Evolutionary conservation across 441 rosid genomes (phyloP).

Genomic region (Populus hybrid): DNA sequence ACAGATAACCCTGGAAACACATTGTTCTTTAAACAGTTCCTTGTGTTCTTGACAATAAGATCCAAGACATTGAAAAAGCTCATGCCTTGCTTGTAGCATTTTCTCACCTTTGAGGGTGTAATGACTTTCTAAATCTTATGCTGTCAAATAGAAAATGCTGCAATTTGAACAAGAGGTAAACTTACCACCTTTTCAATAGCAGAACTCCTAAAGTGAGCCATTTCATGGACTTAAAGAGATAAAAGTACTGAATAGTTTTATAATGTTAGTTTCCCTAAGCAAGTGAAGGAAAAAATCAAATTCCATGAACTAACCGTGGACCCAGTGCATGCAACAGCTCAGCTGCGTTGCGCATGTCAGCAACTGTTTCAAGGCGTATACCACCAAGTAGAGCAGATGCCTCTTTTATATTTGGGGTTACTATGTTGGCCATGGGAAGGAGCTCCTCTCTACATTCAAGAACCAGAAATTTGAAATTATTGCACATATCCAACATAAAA

Average conservation of each 20-base stretch:
- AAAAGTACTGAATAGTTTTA: neutral
- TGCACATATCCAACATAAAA: neutral
- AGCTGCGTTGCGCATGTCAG: conserved; percentile 78
- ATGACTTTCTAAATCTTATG: neutral
- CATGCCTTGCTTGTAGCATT: neutral
- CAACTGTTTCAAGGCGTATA: conserved; percentile 52
- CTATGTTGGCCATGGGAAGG: conserved; percentile 75
- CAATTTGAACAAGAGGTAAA: neutral
- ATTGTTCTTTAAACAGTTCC: neutral
- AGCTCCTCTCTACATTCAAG: conserved; percentile 66
- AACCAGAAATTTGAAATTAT: conserved; percentile 1
- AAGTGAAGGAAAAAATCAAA: neutral
- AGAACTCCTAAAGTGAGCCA: neutral
- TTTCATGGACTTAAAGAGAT: neutral
- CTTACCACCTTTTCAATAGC: neutral
- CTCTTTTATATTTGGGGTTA: conserved; percentile 91
- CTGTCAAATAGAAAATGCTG: neutral
- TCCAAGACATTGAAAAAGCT: neutral
- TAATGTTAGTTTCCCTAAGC: neutral
- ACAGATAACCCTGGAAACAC: neutral
- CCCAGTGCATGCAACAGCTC: conserved; percentile 72
- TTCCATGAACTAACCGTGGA: conserved; percentile 58
- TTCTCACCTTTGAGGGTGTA: neutral
- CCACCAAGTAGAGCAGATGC: conserved; percentile 89
- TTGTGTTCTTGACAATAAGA: neutral